phyloP scores from a whole-genome alignment of 2,329 filamentous ascomycete genomes.

The Fusarium miscanthi region DNA sequence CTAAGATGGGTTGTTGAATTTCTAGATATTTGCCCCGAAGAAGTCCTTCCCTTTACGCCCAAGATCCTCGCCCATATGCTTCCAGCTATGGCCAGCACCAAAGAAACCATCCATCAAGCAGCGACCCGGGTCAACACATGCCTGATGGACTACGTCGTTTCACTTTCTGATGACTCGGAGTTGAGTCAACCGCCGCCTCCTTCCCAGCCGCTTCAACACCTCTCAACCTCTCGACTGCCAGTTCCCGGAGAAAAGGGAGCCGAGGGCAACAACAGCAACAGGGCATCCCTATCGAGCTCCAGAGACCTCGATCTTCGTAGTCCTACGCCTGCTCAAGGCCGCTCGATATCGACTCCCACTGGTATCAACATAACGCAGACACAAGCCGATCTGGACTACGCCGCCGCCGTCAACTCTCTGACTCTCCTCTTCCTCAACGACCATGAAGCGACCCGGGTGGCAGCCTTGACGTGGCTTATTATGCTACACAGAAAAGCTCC shows the following conservation, averaged over 20 bases:
- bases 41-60: constrained; percentile 94
- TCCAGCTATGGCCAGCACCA: constrained; percentile 91
- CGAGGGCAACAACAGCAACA: constrained; percentile 61
- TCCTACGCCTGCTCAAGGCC: constrained; percentile 63
- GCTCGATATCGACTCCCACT: constrained; percentile 58
- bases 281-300: constrained; percentile 64
- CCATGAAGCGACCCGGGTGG: constrained; percentile 93
- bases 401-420: constrained; percentile 90
- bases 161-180: constrained; percentile 77
- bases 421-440: constrained; percentile 96
- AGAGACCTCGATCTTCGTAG: constrained; percentile 65
- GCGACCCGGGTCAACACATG: constrained; percentile 90
- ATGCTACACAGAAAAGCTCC: constrained; percentile 98
- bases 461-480: constrained; percentile 93
- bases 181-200: constrained; percentile 42
- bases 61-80: constrained; percentile 91
- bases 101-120: constrained; percentile 88
- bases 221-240: constrained; percentile 55
- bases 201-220: constrained; percentile 44
- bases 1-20: constrained; percentile 96
- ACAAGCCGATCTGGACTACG: constrained; percentile 88
- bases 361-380: constrained; percentile 57
- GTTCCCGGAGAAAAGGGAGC: constrained; percentile 55
- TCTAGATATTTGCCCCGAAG: constrained; percentile 96
- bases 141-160: constrained; percentile 93